Evolutionary conservation across 306 rosid species (phyloP).

Genomic region (Vigna angularis): DNA sequence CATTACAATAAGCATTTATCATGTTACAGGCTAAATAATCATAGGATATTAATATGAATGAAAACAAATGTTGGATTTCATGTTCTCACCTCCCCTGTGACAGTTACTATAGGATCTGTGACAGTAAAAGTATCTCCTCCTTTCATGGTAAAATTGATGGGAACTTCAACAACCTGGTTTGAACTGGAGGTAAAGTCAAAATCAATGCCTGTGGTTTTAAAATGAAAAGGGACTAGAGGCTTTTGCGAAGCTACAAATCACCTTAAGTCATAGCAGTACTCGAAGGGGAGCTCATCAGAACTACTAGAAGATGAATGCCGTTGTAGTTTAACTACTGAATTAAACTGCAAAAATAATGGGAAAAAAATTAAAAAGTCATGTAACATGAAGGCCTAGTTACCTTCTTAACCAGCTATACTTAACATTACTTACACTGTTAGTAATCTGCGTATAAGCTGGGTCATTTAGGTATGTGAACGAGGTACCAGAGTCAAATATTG

Average conservation of each 20-base stretch:
- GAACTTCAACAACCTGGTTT: slow-evolving; percentile 46
- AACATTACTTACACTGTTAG: slow-evolving; percentile 61
- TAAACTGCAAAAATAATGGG: slow-evolving; percentile 62
- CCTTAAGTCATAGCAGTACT: slow-evolving; percentile 78
- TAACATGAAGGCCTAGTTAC: slow-evolving; percentile 26
- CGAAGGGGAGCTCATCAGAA: slow-evolving; percentile 66
- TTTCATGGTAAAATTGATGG: slow-evolving; percentile 70
- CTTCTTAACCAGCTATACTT: slow-evolving; percentile 16
- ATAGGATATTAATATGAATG: slow-evolving; percentile 2
- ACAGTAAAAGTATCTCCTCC: slow-evolving; percentile 68
- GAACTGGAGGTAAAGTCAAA: slow-evolving; percentile 54
- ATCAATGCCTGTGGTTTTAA: slow-evolving; percentile 39
- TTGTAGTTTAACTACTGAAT: slow-evolving; percentile 45
- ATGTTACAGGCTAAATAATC: slow-evolving; percentile 19
- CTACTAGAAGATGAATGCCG: slow-evolving; percentile 36
- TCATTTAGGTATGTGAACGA: slow-evolving; percentile 82
- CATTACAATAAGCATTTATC: slow-evolving; percentile 35
- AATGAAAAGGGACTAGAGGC: background rate
- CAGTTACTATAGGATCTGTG: slow-evolving; percentile 37
- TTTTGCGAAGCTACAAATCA: slow-evolving; percentile 36
- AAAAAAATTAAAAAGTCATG: slow-evolving; percentile 13
- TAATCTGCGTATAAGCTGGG: slow-evolving; percentile 73
- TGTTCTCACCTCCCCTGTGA: slow-evolving; percentile 44
- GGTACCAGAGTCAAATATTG: slow-evolving; percentile 90
- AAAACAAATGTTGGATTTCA: background rate